phyloP scores from a whole-genome alignment of 1,284 basidiomycete genomes.

The Microbotryum intermedium region DNA sequence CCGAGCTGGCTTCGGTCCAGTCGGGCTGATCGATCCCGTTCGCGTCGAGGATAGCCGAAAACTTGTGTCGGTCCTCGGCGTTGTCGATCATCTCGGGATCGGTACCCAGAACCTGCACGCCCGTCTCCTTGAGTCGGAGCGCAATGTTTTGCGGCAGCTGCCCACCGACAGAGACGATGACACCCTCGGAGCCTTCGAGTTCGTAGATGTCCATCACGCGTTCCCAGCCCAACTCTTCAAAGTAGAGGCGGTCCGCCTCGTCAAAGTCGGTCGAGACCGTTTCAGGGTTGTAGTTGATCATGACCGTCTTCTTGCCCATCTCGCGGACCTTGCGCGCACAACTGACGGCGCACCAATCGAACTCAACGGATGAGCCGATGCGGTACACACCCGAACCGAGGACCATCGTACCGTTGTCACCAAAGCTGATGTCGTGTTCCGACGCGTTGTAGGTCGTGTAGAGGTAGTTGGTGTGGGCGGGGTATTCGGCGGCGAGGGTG shows the following conservation, averaged over 20 bases:
- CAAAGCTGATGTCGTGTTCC: constrained; percentile 81
- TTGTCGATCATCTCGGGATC: constrained; percentile 99
- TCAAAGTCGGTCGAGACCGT: constrained; percentile 99
- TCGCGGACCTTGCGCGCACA: constrained; percentile 92
- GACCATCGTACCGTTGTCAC: constrained; percentile 91
- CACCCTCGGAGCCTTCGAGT: constrained; percentile 74
- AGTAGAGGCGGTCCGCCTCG: constrained; percentile 95
- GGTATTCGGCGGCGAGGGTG: constrained; percentile 97
- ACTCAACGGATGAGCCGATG: constrained; percentile 97
- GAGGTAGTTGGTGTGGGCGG: constrained; percentile 95
- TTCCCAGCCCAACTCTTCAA: constrained; percentile 96
- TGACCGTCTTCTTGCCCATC: constrained; percentile 89
- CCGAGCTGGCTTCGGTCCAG: constrained; percentile 93
- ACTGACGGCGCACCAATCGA: constrained; percentile 98
- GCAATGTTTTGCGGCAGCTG: constrained; percentile 99
- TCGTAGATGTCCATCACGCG: constrained; percentile 97
- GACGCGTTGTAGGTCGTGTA: constrained; percentile 96
- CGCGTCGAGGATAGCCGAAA: constrained; percentile 93
- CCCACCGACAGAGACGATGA: constrained; percentile 96
- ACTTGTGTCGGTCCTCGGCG: constrained; percentile 98
- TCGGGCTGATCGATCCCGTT: constrained; percentile 94
- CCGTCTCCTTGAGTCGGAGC: constrained; percentile 82
- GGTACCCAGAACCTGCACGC: constrained; percentile 95
- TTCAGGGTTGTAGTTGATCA: constrained; percentile 99
- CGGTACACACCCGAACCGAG: constrained; percentile 97